These are phyloP conservation scores for Chaetomium strumarium DNA, from an alignment of 2,329 filamentous ascomycete species.

Conservation along the genomic window DNA sequence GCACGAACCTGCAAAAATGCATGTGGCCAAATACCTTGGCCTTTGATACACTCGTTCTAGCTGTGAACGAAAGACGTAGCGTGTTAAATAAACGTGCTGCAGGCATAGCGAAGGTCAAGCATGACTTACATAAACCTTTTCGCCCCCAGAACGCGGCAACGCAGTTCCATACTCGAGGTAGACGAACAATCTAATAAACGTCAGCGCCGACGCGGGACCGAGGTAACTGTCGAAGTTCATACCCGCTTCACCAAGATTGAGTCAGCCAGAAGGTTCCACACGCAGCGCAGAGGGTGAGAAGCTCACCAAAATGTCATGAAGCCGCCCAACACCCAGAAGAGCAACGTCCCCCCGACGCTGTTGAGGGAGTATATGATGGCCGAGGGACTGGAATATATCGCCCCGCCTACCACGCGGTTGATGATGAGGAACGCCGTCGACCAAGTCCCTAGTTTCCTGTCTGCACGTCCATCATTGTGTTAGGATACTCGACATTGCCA, in stretches of 20 bases:
- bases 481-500: background rate
- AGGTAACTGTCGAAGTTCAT: background rate
- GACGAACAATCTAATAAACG: conserved; percentile 27
- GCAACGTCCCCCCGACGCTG: conserved; percentile 40
- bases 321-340: conserved; percentile 44
- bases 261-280: background rate
- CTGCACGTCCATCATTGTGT: conserved; percentile 10
- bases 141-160: conserved; percentile 37
- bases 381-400: conserved; percentile 44
- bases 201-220: background rate
- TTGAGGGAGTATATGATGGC: conserved; percentile 38
- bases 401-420: conserved; percentile 43
- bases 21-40: conserved; percentile 32
- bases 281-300: conserved; percentile 22
- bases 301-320: conserved; percentile 41
- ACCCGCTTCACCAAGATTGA: conserved; percentile 20
- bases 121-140: conserved; percentile 37
- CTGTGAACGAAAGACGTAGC: conserved; percentile 3
- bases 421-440: conserved; percentile 39
- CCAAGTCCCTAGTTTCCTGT: conserved; percentile 29
- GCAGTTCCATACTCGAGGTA: conserved; percentile 47
- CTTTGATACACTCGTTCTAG: conserved; percentile 31
- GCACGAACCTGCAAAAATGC: conserved; percentile 29
- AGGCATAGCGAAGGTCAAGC: background rate
- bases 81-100: background rate